These are phyloP conservation scores for Saturnispora silvae DNA, from an alignment of 805 yeast genomes.

Conservation along the genomic window DNA sequence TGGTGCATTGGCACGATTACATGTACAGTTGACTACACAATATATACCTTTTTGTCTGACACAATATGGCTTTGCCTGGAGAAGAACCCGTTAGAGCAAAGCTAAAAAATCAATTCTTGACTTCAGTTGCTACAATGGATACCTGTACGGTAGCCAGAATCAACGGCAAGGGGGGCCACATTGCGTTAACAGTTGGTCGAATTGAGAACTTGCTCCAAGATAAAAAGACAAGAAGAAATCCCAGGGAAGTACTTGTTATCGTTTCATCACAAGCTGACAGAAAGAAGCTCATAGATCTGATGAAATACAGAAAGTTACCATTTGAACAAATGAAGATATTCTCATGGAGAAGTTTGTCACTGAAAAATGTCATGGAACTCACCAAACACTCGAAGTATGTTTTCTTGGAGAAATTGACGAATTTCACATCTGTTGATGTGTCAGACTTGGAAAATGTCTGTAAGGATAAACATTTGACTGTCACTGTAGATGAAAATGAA, in stretches of 20 bases:
- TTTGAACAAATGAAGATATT: background rate
- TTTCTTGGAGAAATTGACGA: conserved; percentile 2
- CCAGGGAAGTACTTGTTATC: background rate
- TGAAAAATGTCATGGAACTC: background rate
- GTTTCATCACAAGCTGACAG: conserved; percentile 1
- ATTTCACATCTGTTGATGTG: background rate
- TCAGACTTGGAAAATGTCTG: background rate
- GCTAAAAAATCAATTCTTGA: too few relatives aligned
- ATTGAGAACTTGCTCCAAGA: background rate
- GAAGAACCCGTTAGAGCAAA: too few relatives aligned
- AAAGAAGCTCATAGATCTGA: background rate
- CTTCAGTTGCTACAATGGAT: conserved; percentile 4
- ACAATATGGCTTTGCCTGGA: too few relatives aligned
- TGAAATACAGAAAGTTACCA: background rate
- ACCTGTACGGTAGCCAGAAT: conserved; percentile 2
- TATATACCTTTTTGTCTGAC: too few relatives aligned
- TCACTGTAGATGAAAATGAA: conserved; percentile 1
- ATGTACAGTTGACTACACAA: too few relatives aligned
- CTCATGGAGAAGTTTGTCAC: background rate
- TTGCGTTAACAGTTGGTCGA: background rate
- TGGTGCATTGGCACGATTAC: too few relatives aligned
- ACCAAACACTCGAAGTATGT: background rate
- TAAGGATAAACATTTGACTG: conserved; percentile 2
- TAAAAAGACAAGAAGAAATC: background rate
- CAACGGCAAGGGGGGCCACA: background rate